Base-by-base conservation (phyloP, 2,329 filamentous ascomycete species). In the Curvularia sp. region DNA sequence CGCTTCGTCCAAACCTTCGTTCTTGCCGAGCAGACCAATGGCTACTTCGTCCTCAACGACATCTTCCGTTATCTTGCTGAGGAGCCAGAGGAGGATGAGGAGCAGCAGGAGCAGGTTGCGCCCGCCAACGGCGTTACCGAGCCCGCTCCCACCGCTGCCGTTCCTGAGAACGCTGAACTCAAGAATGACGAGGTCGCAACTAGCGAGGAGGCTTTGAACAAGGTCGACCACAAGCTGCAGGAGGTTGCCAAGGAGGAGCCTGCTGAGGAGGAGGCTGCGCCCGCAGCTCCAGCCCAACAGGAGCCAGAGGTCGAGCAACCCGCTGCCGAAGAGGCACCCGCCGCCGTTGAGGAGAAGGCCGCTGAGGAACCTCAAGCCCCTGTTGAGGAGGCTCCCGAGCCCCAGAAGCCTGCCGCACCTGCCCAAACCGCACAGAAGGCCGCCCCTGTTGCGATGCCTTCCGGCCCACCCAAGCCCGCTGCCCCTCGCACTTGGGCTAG, bases 1-100 rank as follows among this genome's bases (percentile, higher is more conserved):
- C 97, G 97, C 79, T 99, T 99, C 75, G 90, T 93, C 41, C 95
- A 99, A 84, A 98, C 94, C 52, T 99, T 99, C 71, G 92, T 99
- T 63, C 90, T 99, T 63, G 95, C 95, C 49, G 89, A 94, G 79
- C 95, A 99, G 82, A 92, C 92, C 49, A 96, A 94, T 57, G 95
- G 95, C 64, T 99, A 98, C 84, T 99, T 96, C 71, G 94, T 99
- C 33, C 86, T 99, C 70, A 99, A 99, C 79, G 95, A 99, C 75
- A 97, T 99, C 77, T 92, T 98, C 83, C 87, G 95, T 70, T 98
- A 96, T 80, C 88, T 99, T 66, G 88, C 89, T 65, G 92, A 95
- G 62, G 91, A 94, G 70, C 85, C 85, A 42, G 93, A 97, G 61
- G 91, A 87, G 68, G 84, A 87, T 48, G 79, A 82, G 46, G 78